Evolutionary conservation across 495 filamentous ascomycete genomes (phyloP), one percentile per base, ranked within the genome.

Genomic region (Penicillium subrubescens): DNA sequence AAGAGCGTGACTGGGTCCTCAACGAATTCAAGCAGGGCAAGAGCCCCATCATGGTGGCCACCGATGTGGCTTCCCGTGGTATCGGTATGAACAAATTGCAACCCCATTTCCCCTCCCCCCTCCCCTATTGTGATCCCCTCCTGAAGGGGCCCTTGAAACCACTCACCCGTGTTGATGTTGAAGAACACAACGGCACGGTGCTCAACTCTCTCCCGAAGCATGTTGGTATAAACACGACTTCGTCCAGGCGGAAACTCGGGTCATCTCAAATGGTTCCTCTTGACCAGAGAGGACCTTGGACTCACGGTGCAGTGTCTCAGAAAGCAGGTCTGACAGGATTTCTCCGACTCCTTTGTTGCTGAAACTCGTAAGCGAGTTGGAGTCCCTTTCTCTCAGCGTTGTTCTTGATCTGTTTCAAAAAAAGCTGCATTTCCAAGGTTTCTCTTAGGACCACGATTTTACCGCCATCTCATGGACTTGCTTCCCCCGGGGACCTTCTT

Each of bases 1-100:
- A 97, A 75, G 95, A 99, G 81, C 93, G 95, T 82, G 95, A 99
- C 82, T 99, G 95, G 95, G 95, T 99, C 70, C 83, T 99, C 76
- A 96, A 97, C 75, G 95, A 99, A 77, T 99, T 99, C 86, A 99
- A 98, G 88, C 93, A 92, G 68, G 94, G 95, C 81, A 86, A 88
- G 66, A 94, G 92, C 63, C 90, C 91, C 54, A 86, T 97, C 63
- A 86, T 99, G 77, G 92, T 99, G 61, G 95, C 95, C 25, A 99
- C 95, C 31, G 95, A 99, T 78, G 95, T 99, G 58, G 95, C 95
- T 56, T 96, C 95, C 35, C 87, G 95, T 82, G 94, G 94, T 77
- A 99, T 99, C 84, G 95, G 95, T 99, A 97, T 97, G 95, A 96
- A 90, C 87, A 81, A 79, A 75, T 76, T 80, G 76, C 84, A 78